phyloP scores from a whole-genome alignment of 1,284 basidiomycete genomes.

The Cystobasidium pallidum region DNA sequence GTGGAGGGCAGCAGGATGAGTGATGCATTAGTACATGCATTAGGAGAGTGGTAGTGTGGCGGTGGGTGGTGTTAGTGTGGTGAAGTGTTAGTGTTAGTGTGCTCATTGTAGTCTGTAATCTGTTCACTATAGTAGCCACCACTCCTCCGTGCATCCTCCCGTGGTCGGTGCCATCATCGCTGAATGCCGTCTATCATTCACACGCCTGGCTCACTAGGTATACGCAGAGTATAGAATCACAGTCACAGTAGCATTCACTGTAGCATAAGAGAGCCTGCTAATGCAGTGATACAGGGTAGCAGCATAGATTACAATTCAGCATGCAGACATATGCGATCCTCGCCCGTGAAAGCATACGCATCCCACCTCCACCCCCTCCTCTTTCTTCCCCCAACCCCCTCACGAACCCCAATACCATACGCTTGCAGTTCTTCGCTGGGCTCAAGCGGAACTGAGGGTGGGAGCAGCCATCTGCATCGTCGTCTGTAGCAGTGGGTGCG shows the following conservation, averaged over 20 bases:
- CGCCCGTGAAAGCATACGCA: no score
- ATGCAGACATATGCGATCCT: no score
- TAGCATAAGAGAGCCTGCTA: no score
- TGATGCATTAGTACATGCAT: background rate
- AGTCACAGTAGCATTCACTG: no score
- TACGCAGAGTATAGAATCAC: background rate
- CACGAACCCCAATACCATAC: background rate
- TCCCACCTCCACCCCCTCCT: background rate
- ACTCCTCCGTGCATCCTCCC: background rate
- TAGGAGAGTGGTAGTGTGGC: no score
- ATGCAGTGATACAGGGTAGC: no score
- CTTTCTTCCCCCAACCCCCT: background rate
- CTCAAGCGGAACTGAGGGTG: background rate
- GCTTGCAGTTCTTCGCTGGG: slow-evolving; percentile 14
- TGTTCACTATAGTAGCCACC: no score
- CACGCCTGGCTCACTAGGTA: no score
- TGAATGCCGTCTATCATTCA: no score
- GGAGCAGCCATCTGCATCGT: background rate
- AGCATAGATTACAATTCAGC: no score
- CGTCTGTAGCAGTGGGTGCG: no score
- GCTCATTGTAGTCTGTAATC: background rate
- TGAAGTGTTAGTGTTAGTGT: background rate
- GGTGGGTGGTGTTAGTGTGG: background rate
- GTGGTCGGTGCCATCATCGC: no score
- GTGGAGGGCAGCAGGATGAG: background rate